These are phyloP conservation scores for Sextonia rubra DNA, from an alignment of 164 flowering plant genomes.

Conservation along the genomic window DNA sequence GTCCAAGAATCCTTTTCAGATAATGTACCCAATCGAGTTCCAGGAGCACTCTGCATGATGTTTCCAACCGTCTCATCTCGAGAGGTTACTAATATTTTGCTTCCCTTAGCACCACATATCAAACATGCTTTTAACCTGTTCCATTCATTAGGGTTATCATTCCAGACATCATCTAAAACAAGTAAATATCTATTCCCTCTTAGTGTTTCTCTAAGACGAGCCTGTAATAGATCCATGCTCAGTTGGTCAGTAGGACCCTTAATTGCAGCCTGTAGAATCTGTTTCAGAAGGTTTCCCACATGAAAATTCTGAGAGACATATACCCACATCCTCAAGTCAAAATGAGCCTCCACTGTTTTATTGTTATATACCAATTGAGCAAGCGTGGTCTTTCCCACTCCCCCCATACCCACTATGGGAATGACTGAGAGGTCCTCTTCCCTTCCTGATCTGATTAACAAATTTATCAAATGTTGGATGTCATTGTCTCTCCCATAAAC, in stretches of 20 bases:
- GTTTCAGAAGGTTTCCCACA: not conserved
- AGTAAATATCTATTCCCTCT: constrained; percentile 9
- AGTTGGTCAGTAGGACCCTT: too few relatives aligned
- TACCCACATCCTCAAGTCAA: not conserved
- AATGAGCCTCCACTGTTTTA: not conserved
- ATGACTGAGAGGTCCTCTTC: too few relatives aligned
- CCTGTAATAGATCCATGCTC: not conserved
- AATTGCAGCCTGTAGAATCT: not conserved
- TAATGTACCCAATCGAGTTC: not conserved
- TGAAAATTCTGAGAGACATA: not conserved
- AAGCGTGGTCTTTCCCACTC: too few relatives aligned
- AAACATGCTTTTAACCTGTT: not conserved
- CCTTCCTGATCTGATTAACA: too few relatives aligned
- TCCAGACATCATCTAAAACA: constrained; percentile 13
- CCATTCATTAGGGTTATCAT: not conserved
- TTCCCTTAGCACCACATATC: not conserved
- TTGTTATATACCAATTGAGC: too few relatives aligned
- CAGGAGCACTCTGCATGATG: constrained; percentile 5
- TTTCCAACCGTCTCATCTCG: not conserved
- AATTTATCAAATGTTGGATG: too few relatives aligned
- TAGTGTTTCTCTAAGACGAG: not conserved
- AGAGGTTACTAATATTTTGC: constrained; percentile 13
- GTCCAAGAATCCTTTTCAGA: constrained; percentile 14
- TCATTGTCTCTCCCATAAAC: too few relatives aligned
- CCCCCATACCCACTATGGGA: too few relatives aligned